Evolutionary conservation across 768 basidiomycete species (phyloP).

Genomic region (Pleurotus eryngii): DNA sequence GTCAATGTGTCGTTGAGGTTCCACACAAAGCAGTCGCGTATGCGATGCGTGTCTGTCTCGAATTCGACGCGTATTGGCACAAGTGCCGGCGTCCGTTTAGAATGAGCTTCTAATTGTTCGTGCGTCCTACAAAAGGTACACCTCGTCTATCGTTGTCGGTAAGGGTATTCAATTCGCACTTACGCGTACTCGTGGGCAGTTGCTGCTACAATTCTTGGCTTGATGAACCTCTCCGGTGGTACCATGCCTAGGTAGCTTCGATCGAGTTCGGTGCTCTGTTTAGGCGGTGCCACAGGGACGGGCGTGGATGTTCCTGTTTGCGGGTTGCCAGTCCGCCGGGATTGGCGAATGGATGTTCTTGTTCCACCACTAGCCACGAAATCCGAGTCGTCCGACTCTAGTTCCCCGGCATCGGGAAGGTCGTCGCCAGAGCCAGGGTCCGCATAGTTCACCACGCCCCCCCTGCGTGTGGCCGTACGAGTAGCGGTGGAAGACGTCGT

Average conservation of each 20-base stretch:
- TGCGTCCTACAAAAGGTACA: slow-evolving; percentile 42
- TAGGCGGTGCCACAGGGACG: slow-evolving; percentile 28
- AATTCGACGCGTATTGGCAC: slow-evolving; percentile 95
- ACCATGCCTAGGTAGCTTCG: slow-evolving; percentile 89
- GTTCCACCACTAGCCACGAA: slow-evolving; percentile 65
- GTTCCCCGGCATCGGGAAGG: slow-evolving; percentile 73
- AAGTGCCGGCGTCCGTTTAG: slow-evolving; percentile 48
- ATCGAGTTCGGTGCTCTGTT: slow-evolving; percentile 64
- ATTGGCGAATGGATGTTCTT: slow-evolving; percentile 52
- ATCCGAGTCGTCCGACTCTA: slow-evolving; percentile 85
- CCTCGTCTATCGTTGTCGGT: too few relatives aligned
- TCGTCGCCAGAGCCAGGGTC: slow-evolving; percentile 85
- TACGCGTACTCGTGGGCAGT: slow-evolving; percentile 77
- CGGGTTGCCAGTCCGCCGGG: slow-evolving; percentile 40
- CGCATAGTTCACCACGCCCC: slow-evolving; percentile 79
- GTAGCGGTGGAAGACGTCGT: slow-evolving; percentile 34
- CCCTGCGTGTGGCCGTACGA: slow-evolving; percentile 53
- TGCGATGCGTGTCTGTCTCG: slow-evolving; percentile 85
- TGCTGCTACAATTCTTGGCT: slow-evolving; percentile 48
- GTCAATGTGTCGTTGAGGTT: slow-evolving; percentile 87
- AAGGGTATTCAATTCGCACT: slow-evolving; percentile 26
- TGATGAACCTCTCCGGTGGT: slow-evolving; percentile 78
- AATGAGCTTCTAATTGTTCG: slow-evolving; percentile 63
- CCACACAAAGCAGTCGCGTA: slow-evolving; percentile 96
- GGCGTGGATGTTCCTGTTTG: slow-evolving; percentile 41